Evolutionary conservation across 805 yeast genomes (phyloP).

Genomic region (Cyberlindnera veronae): DNA sequence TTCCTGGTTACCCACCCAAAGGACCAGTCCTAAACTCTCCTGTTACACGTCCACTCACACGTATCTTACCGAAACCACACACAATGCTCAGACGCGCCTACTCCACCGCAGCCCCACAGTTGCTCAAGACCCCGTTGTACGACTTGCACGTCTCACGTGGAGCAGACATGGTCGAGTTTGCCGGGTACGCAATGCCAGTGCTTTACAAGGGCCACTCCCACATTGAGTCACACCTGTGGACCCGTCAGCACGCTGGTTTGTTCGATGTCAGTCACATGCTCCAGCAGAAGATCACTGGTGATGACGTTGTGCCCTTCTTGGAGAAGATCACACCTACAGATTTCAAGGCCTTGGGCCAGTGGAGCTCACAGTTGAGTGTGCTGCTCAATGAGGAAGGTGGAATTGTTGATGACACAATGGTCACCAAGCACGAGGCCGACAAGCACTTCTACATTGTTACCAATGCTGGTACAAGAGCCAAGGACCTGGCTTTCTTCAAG

Average conservation of each 20-base stretch:
- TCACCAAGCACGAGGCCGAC: constrained; percentile 72
- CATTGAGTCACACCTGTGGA: constrained; percentile 94
- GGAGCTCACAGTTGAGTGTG: constrained; percentile 72
- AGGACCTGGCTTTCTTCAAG: constrained; percentile 65
- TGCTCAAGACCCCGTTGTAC: constrained; percentile 67
- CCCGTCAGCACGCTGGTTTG: constrained; percentile 79
- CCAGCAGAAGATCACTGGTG: constrained; percentile 78
- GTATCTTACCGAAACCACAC: background rate
- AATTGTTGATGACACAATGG: constrained; percentile 88
- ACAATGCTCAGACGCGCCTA: constrained; percentile 24
- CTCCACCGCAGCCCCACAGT: constrained; percentile 23
- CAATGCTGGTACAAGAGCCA: constrained; percentile 90
- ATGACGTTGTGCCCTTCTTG: constrained; percentile 61
- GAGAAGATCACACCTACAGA: constrained; percentile 89
- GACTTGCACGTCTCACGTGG: constrained; percentile 74
- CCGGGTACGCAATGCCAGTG: constrained; percentile 96
- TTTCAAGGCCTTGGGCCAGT: constrained; percentile 50
- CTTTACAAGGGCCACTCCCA: constrained; percentile 81
- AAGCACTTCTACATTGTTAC: constrained; percentile 80
- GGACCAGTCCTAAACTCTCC: background rate
- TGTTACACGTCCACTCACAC: background rate
- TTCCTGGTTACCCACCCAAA: background rate
- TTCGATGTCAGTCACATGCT: constrained; percentile 98
- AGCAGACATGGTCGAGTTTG: constrained; percentile 93
- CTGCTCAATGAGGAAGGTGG: constrained; percentile 75